Conservation (phyloP, 257 asterid genomes). For the Solanum pinnatisectum region DNA sequence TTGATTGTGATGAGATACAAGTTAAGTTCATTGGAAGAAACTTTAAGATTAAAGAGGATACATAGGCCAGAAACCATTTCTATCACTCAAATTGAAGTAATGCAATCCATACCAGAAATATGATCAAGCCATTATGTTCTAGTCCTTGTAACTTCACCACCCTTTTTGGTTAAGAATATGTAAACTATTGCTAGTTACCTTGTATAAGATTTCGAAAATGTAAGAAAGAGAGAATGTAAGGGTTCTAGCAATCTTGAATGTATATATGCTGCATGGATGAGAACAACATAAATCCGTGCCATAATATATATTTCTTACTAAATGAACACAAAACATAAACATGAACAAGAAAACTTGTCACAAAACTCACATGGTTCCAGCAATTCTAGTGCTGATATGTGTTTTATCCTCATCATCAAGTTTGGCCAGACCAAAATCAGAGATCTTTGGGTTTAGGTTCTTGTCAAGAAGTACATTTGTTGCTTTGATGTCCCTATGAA, state of each 20-base stretch:
- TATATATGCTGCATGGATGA: neutral
- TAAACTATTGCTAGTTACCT: neutral
- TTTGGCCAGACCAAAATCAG: conserved; percentile 11
- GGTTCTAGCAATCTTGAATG: neutral
- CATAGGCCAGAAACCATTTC: neutral
- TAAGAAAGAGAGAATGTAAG: neutral
- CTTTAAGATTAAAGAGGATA: neutral
- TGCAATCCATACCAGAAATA: neutral
- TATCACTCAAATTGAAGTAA: neutral
- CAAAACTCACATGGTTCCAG: conserved; percentile 5
- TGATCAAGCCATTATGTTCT: neutral
- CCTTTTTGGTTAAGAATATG: neutral
- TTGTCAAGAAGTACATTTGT: conserved; percentile 7
- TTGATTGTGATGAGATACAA: neutral
- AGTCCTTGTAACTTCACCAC: neutral
- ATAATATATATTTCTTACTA: neutral
- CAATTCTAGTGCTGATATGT: conserved; percentile 8
- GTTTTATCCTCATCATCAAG: conserved; percentile 7
- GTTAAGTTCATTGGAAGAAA: neutral
- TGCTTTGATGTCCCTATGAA: conserved; percentile 13
- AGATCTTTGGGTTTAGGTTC: conserved; percentile 8
- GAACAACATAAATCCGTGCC: neutral
- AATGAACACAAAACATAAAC: neutral
- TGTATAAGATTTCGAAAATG: neutral
- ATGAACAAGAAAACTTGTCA: neutral